phyloP scores from a whole-genome alignment of 2,329 filamentous ascomycete species.

The Aspergillus viridinutans region DNA sequence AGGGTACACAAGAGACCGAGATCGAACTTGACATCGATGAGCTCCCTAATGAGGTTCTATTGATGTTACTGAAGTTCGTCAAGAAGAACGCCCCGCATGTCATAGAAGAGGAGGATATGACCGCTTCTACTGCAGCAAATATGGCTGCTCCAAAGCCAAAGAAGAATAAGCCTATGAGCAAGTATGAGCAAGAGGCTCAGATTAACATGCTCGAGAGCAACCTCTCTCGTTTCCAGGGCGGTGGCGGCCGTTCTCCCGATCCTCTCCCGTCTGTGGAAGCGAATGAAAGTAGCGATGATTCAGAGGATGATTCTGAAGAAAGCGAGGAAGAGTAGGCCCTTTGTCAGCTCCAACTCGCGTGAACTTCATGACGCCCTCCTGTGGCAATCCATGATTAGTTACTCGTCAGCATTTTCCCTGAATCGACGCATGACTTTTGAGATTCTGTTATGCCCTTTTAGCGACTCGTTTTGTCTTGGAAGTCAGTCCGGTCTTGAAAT shows the following conservation, averaged over 20 bases:
- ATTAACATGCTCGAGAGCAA: slow-evolving; percentile 47
- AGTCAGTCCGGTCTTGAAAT: slow-evolving; percentile 7
- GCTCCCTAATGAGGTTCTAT: slow-evolving; percentile 44
- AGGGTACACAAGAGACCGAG: slow-evolving; percentile 44
- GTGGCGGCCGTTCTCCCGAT: slow-evolving; percentile 39
- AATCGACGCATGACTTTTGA: neutral
- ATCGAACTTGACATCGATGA: slow-evolving; percentile 49
- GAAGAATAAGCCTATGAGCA: slow-evolving; percentile 52
- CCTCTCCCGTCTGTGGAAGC: slow-evolving; percentile 42
- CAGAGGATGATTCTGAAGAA: slow-evolving; percentile 47
- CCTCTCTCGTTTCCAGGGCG: slow-evolving; percentile 44
- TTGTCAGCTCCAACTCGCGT: neutral
- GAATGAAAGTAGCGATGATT: slow-evolving; percentile 44
- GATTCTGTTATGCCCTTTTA: slow-evolving; percentile 3
- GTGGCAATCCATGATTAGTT: neutral
- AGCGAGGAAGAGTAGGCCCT: slow-evolving; percentile 46
- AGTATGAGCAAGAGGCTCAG: slow-evolving; percentile 48
- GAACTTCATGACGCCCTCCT: neutral
- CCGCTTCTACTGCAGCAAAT: slow-evolving; percentile 27
- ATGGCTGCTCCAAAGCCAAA: slow-evolving; percentile 42
- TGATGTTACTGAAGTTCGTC: slow-evolving; percentile 45
- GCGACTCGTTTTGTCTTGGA: slow-evolving; percentile 8
- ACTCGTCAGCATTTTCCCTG: neutral
- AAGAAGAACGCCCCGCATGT: slow-evolving; percentile 45
- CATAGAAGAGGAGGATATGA: slow-evolving; percentile 40